phyloP scores from a whole-genome alignment of 805 yeast genomes.

The Starmera pachycereana region DNA sequence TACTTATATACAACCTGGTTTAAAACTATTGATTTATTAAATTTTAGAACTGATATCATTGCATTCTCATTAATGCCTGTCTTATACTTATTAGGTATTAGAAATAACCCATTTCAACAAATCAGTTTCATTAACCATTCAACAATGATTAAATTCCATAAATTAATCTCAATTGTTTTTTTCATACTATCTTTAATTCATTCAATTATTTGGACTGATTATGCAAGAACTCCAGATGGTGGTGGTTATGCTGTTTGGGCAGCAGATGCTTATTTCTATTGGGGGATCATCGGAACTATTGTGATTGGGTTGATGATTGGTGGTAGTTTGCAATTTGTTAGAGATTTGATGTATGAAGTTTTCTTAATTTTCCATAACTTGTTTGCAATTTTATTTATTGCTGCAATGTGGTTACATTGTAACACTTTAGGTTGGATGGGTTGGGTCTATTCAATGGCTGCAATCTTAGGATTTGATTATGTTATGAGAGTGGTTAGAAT shows the following conservation, averaged over 20 bases:
- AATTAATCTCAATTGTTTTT: slow-evolving; percentile 43
- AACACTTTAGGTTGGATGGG: slow-evolving; percentile 32
- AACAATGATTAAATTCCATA: slow-evolving; percentile 50
- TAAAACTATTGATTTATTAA: slow-evolving; percentile 23
- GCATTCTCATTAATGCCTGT: slow-evolving; percentile 40
- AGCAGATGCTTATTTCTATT: slow-evolving; percentile 29
- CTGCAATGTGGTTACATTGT: slow-evolving; percentile 47
- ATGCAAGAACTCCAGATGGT: slow-evolving; percentile 22
- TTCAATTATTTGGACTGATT: slow-evolving; percentile 37
- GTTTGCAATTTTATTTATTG: slow-evolving; percentile 38
- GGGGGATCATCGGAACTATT: slow-evolving; percentile 34
- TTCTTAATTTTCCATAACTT: slow-evolving; percentile 44
- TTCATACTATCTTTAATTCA: slow-evolving; percentile 40
- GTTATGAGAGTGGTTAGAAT: slow-evolving; percentile 42
- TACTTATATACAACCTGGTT: slow-evolving; percentile 19
- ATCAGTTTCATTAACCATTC: slow-evolving; percentile 45
- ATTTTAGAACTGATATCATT: slow-evolving; percentile 40
- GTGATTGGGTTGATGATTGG: slow-evolving; percentile 30
- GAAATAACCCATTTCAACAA: slow-evolving; percentile 52
- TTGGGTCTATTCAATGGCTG: slow-evolving; percentile 38
- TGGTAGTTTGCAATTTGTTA: slow-evolving; percentile 36
- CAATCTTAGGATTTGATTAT: slow-evolving; percentile 60
- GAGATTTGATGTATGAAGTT: slow-evolving; percentile 46
- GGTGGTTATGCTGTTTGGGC: slow-evolving; percentile 27
- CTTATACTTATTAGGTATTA: slow-evolving; percentile 47